These are phyloP conservation scores for Pascua sp. DNA, from an alignment of 1,284 basidiomycete species.

Conservation along the genomic window DNA sequence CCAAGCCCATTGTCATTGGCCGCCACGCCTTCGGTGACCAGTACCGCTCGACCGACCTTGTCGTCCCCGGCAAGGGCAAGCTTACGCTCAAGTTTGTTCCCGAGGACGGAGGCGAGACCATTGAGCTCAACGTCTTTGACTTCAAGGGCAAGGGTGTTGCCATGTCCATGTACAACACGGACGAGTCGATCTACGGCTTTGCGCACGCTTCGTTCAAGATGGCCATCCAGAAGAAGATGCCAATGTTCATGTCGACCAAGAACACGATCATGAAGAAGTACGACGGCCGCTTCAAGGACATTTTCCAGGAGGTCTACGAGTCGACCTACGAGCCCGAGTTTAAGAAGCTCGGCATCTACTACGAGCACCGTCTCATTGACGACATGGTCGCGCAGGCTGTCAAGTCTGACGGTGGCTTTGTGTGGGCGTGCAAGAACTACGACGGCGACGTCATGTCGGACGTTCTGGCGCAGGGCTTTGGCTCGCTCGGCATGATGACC, in stretches of 20 bases:
- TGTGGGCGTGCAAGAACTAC: conserved; percentile 98
- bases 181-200: conserved; percentile 90
- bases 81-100: conserved; percentile 85
- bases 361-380: conserved; percentile 86
- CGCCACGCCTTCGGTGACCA: conserved; percentile 98
- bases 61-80: conserved; percentile 83
- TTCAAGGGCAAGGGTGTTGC: conserved; percentile 87
- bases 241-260: conserved; percentile 94
- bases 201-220: conserved; percentile 98
- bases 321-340: conserved; percentile 77
- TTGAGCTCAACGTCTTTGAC: conserved; percentile 76
- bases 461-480: conserved; percentile 84
- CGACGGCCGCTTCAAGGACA: conserved; percentile 97
- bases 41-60: conserved; percentile 86
- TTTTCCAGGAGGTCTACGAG: conserved; percentile 93
- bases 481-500: conserved; percentile 96
- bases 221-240: conserved; percentile 93
- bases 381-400: conserved; percentile 97
- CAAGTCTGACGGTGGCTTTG: conserved; percentile 94
- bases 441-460: conserved; percentile 85
- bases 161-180: conserved; percentile 92
- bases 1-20: conserved; percentile 93
- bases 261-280: conserved; percentile 96
- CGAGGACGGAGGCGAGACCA: conserved; percentile 60
- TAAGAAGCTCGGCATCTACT: conserved; percentile 81